Base-by-base conservation (phyloP, 2,329 filamentous ascomycete species). In the Trichoderma lentiforme region DNA sequence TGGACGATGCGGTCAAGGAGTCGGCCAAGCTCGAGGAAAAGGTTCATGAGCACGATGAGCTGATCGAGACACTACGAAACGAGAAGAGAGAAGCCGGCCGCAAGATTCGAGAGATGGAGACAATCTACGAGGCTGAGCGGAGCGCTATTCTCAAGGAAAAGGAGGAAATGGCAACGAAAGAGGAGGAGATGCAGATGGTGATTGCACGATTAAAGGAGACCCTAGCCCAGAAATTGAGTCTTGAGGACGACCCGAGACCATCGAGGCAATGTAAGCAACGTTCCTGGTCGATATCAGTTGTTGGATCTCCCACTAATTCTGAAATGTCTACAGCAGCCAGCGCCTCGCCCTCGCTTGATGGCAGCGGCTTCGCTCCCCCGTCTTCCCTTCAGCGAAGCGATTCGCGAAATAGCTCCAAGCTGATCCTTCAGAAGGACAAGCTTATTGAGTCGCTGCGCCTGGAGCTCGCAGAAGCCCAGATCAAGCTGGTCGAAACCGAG, bases 361-460 rank as follows among this genome's bases (percentile, higher is more conserved):
- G 85, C 73, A 90, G 90, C 65, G 93, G 93, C 77, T 98, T 98
- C 79, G 95, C 95, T 9, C 95, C 95, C 15, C 92, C 94, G 1
- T 92, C 92, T 18, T 94, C 93, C 4, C 83, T 97, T 69, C 91
- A 95, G 77, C 92, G 94, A 75, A 97, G 93, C 86, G 93, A 97
- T 77, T 97, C 94, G 39, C 89, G 92, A 74, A 97, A 93, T 80
- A 95, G 92, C 82, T 97, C 94, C 15, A 97, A 95, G 81, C 86
- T 97, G 67, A 88, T 98, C 65, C 87, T 97, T 76, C 95, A 98
- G 81, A 99, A 98, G 81, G 96, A 99, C 83, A 96, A 97, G 83
- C 86, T 98, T 72, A 98, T 99, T 76, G 95, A 98, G 81, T 94
- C 92, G 12, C 86, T 99, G 74, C 90, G 95, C 71, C 88, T 98